Percentiles rank a stretch among this genome's conserved stretches.
These are phyloP conservation scores for Tetrahymena elliotti DNA, from an alignment of 73 alveolate genomes.

Conservation along the genomic window DNA sequence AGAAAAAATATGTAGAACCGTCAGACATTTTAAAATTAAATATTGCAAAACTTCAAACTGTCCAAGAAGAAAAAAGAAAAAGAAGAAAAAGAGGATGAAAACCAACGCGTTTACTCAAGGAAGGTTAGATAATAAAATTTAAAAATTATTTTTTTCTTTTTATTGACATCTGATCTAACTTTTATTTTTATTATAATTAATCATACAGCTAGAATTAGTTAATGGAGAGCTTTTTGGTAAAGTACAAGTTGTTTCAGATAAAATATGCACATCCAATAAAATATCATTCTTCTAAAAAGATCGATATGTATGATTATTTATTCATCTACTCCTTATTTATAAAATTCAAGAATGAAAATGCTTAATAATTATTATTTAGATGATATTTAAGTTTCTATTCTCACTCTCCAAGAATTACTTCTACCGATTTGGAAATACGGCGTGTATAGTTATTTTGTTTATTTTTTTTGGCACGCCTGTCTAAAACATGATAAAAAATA, in stretches of 20 bases:
- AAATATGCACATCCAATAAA: not conserved
- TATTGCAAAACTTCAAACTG: not conserved
- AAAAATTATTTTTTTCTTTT: not conserved
- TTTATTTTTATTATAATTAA: not conserved
- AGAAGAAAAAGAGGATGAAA: not conserved
- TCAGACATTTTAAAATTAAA: not conserved
- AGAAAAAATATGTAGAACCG: not conserved
- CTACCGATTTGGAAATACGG: not conserved
- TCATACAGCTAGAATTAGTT: not conserved
- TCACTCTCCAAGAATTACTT: not conserved
- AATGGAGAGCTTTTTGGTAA: not conserved
- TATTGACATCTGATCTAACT: not conserved
- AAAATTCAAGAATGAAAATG: too few relatives aligned
- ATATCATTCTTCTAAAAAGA: not conserved
- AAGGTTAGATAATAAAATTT: not conserved
- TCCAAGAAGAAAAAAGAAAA: not conserved
- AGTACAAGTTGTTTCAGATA: not conserved
- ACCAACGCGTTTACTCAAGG: not conserved
- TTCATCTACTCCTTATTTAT: not conserved
- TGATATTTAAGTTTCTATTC: not conserved
- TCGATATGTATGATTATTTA: not conserved
- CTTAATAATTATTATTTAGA: not conserved
- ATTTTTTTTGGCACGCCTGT: not conserved
- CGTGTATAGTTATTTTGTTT: not conserved
- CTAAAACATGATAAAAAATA: not conserved